Percentiles rank a stretch among this genome's conserved stretches.
phyloP scores from a whole-genome alignment of 768 basidiomycete species.

The Obba rivulosa region DNA sequence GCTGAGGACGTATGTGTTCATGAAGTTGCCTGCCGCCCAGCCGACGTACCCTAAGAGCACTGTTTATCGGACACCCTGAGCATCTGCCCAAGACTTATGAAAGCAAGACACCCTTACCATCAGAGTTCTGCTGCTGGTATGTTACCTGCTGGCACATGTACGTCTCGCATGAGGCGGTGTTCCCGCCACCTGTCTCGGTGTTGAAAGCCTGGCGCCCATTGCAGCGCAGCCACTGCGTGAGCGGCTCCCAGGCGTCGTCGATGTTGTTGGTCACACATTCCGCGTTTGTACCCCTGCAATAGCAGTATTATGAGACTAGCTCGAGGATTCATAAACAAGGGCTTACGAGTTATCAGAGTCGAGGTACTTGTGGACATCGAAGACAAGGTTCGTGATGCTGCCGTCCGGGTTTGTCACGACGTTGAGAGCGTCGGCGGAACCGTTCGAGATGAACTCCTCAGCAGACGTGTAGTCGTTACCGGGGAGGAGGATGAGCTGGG shows the following conservation, averaged over 20 bases:
- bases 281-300: slow-evolving; percentile 1
- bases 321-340: slow-evolving; percentile 26
- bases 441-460: slow-evolving; percentile 27
- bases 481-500: slow-evolving; percentile 38
- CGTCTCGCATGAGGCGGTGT: slow-evolving; percentile 31
- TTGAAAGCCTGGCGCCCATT: slow-evolving; percentile 38
- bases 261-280: slow-evolving; percentile 36
- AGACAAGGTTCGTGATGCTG: slow-evolving; percentile 31
- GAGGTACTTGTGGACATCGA: slow-evolving; percentile 44
- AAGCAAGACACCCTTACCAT: slow-evolving; percentile 1
- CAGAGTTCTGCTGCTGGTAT: slow-evolving; percentile 12
- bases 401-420: slow-evolving; percentile 37
- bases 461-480: slow-evolving; percentile 35
- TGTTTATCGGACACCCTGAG: slow-evolving; percentile 37
- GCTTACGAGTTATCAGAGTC: slow-evolving; percentile 39
- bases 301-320: not conserved
- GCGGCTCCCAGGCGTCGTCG: slow-evolving; percentile 36
- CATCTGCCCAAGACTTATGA: slow-evolving; percentile 29
- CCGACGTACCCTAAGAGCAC: slow-evolving; percentile 44
- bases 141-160: slow-evolving; percentile 20
- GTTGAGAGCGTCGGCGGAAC: slow-evolving; percentile 32
- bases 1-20: slow-evolving; percentile 42
- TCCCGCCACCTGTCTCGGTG: slow-evolving; percentile 41
- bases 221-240: slow-evolving; percentile 36
- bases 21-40: slow-evolving; percentile 51